Evolutionary conservation across 306 rosid species (phyloP), one percentile per base, ranked within the genome.

Genomic region (Calophaca sinica): DNA sequence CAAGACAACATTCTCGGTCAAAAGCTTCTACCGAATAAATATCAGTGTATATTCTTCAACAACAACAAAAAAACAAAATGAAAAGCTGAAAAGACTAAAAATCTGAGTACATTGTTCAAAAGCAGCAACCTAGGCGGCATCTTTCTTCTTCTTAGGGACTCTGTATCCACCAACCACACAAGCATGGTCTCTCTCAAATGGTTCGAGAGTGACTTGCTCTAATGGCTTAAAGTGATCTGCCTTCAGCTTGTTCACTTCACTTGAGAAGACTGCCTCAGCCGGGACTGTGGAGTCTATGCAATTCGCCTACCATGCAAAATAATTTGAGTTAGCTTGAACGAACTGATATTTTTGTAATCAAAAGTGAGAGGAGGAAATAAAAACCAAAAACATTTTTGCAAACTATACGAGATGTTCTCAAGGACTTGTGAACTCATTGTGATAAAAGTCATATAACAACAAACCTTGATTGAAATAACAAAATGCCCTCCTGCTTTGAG

Each of bases 181-280:
- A 61, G 98, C 98, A 73, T 91, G 98, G 76, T 96, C 98, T 7
- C 98, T 81, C 84, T 96, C 99, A 32, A 86, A 96, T 20, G 99
- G 98, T 58, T 84, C 88, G 3, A 96, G 98, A 14, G 99, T 96
- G 0, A 96, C 96, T 80, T 92, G 99, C 78, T 96, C 99, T 0
- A 54, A 12, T 0, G 98, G 98, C 80, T 90, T 92, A 64, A 96
- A 92, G 8, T 96, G 96, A 59, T 96, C 97, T 0, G 90, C 96
- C 70, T 87, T 87, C 49, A 96, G 83, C 89, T 89, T 92, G 80
- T 88, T 89, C 4, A 92, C 99, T 82, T 96, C 99, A 44, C 86
- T 84, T 0, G 71, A 82, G 58, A 92, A 92, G 7, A 96, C 98
- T 0, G 89, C 83, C 62, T 85, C 93, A 0, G 98, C 96, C 4